Percentiles rank a stretch among this genome's conserved stretches.
Evolutionary conservation across 2,329 filamentous ascomycete genomes (phyloP).

Genomic region (Sclerotinia minor): DNA sequence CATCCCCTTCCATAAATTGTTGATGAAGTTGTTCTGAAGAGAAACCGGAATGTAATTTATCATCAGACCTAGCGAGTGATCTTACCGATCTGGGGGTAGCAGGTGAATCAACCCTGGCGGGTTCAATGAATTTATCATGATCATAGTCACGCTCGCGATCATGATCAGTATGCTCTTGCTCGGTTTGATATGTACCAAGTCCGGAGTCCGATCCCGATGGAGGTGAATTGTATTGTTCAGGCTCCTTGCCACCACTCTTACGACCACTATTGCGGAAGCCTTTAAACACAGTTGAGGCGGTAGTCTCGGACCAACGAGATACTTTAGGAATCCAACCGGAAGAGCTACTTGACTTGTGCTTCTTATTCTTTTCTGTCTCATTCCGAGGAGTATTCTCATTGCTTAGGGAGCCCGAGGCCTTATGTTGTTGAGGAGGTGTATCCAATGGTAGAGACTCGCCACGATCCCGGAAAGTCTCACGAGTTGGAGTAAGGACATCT

Average conservation of each 20-base stretch:
- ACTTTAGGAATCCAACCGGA: constrained; percentile 85
- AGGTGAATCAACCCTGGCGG: constrained; percentile 4
- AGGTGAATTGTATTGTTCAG: constrained; percentile 34
- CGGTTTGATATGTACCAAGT: constrained; percentile 53
- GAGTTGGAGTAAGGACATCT: constrained; percentile 60
- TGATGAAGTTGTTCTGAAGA: constrained; percentile 50
- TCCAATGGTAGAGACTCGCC: constrained; percentile 56
- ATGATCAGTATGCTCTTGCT: constrained; percentile 19
- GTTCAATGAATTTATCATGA: constrained; percentile 11
- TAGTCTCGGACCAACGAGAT: constrained; percentile 96
- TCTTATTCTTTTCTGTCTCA: constrained; percentile 69
- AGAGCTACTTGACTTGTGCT: constrained; percentile 83
- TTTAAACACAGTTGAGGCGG: constrained; percentile 80
- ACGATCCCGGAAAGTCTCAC: constrained; percentile 54
- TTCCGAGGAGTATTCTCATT: constrained; percentile 74
- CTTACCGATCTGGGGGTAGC: constrained; percentile 7
- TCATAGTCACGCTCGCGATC: constrained; percentile 15
- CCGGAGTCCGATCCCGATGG: constrained; percentile 80
- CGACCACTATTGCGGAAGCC: constrained; percentile 69
- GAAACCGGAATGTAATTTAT: constrained; percentile 60
- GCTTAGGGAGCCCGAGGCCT: constrained; percentile 52
- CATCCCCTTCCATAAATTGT: constrained; percentile 35
- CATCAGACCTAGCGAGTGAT: constrained; percentile 47
- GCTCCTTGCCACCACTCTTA: constrained; percentile 54
- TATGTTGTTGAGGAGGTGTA: constrained; percentile 57